Base-by-base conservation (phyloP, 805 yeast species). In the Saturnispora halmiae region DNA sequence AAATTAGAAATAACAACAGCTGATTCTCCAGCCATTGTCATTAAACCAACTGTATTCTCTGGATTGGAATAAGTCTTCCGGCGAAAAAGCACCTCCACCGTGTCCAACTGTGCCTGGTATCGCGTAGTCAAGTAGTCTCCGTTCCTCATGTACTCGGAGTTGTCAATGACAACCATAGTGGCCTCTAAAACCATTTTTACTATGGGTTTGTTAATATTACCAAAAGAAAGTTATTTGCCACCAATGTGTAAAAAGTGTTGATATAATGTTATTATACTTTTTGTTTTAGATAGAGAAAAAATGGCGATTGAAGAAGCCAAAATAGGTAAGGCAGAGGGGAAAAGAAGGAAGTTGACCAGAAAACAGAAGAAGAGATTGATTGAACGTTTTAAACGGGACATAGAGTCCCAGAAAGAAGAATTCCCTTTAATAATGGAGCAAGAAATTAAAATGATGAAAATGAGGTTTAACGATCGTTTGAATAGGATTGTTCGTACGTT, bases 141-240 rank as follows among this genome's bases (percentile, higher is more conserved):
- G 59, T 92, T 92, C 55, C 98, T 73, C 76, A 88, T 83, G 62
- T 72, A 90, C 66, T 92, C 98, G 39, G 96, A 86, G 70, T 87
- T 90, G 69, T 92, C 99, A 56, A 92, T 74, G 55, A 87, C 85
- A 47, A 92, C 75, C 82, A 92, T 88, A 13, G 96, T 83, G 48
- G 97, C 97, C 65, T 92, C 98, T 54, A 88, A 73, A 48, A 82
- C 96, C 96, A 87, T 87, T 41, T 56, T 46, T 33, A 14, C 7
- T 26, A 22, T n/a, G 11, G 21, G 7, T 19, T 36, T 8, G 7
- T 14, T 36, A 29, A 29, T 4, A 13, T n/a, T n/a, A n/a, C 7
- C 19, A 27, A 24, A 5, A 4, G 10, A 18, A n/a, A 22, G 8
- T 22, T 15, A 31, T 38, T 38, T 31, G 41, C 41, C 41, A 38